Conservation (phyloP, 495 filamentous ascomycete species). For the Pyrenopolyporus hunteri region DNA sequence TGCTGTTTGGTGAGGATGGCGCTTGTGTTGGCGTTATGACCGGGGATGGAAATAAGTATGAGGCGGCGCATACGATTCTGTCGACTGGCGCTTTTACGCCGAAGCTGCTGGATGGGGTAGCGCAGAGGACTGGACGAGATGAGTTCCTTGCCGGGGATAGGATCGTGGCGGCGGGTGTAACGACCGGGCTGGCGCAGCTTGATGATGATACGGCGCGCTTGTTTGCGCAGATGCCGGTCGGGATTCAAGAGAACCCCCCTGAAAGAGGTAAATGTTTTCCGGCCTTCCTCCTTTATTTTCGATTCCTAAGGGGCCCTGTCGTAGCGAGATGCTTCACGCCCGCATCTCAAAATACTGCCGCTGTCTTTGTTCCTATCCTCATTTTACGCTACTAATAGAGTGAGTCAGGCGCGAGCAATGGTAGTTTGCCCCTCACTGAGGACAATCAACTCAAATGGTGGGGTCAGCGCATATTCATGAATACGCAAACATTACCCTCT, state of each 20-base stretch:
- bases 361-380: too few relatives aligned
- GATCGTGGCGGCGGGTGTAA: constrained; percentile 63
- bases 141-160: constrained; percentile 57
- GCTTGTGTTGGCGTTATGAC: constrained; percentile 57
- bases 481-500: constrained; percentile 51
- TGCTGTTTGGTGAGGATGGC: constrained; percentile 51
- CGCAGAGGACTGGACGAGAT: constrained; percentile 46
- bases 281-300: neutral
- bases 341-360: too few relatives aligned
- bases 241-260: constrained; percentile 42
- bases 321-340: neutral
- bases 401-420: constrained; percentile 37
- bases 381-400: neutral
- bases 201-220: constrained; percentile 35
- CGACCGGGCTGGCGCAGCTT: constrained; percentile 52
- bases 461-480: constrained; percentile 58
- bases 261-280: constrained; percentile 18
- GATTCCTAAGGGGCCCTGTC: neutral
- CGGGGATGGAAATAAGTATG: constrained; percentile 45
- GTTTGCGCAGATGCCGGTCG: constrained; percentile 46
- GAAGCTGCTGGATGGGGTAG: constrained; percentile 61
- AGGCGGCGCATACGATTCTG: constrained; percentile 57
- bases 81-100: constrained; percentile 65
- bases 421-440: constrained; percentile 44
- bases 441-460: constrained; percentile 59